Evolutionary conservation across 371 early-diverging fungal species (phyloP).

Genomic region (Homolaphlyctis polyrhiza): DNA sequence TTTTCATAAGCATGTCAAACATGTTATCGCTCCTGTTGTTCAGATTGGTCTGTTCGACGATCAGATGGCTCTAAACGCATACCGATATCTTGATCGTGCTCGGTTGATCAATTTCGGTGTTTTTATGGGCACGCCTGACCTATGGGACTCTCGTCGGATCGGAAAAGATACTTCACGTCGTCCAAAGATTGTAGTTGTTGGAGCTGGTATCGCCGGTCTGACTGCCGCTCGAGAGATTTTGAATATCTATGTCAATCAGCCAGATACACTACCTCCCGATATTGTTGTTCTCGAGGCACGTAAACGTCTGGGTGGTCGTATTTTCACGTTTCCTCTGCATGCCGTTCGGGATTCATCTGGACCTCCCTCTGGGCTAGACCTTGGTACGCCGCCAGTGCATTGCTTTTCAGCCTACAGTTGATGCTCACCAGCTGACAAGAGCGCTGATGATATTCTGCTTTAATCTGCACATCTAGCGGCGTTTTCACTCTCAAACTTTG

Average conservation of each 20-base stretch:
- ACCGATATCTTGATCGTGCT: conserved; percentile 10
- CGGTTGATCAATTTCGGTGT: conserved; percentile 22
- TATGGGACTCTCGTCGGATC: too few species aligned
- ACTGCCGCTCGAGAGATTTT: conserved; percentile 19
- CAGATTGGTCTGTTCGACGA: background rate
- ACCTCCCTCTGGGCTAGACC: background rate
- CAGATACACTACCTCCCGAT: conserved; percentile 7
- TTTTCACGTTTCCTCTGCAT: conserved; percentile 20
- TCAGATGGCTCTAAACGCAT: conserved; percentile 10
- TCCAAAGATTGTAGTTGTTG: conserved; percentile 12
- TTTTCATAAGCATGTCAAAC: background rate
- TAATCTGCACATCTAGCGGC: too few species aligned
- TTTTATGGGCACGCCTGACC: background rate
- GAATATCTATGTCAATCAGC: conserved; percentile 15
- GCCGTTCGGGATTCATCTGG: too few species aligned
- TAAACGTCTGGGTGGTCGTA: conserved; percentile 29
- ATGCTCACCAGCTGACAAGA: too few species aligned
- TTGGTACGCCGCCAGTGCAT: conserved; percentile 33
- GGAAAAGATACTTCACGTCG: background rate
- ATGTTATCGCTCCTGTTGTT: too few species aligned
- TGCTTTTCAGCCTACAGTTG: too few species aligned
- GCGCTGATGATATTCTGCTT: too few species aligned
- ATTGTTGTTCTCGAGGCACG: conserved; percentile 27
- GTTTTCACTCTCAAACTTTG: too few species aligned
- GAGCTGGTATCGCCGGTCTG: conserved; percentile 18